A percentile compares a stretch with the other conserved stretches of the same genome.
Evolutionary conservation across 352 stramenopile species (phyloP).

Genomic region (Phytophthora crassamura): DNA sequence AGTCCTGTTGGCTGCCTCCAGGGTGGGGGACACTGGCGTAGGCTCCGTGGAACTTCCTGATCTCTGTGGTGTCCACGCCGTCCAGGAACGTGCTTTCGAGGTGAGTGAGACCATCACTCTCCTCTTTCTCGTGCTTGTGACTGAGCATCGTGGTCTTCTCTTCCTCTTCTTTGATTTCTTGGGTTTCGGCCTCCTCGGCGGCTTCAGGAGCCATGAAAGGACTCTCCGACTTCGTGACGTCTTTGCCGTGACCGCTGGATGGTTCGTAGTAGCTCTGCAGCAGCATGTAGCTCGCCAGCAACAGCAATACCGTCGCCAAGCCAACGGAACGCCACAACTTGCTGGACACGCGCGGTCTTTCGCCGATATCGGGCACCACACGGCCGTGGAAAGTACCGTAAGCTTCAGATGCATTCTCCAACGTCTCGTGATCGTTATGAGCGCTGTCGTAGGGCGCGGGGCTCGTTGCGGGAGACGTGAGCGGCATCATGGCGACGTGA

Average conservation of each 20-base stretch:
- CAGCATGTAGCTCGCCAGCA: constrained; percentile 31
- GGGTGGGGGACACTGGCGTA: constrained; percentile 53
- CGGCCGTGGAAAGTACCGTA: constrained; percentile 30
- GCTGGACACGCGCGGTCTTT: constrained; percentile 1
- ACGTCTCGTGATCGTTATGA: constrained; percentile 12
- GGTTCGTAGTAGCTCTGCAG: constrained; percentile 27
- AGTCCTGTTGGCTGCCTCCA: constrained; percentile 57
- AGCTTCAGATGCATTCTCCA: constrained; percentile 6
- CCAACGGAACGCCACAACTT: constrained; percentile 26
- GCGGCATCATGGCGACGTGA: constrained; percentile 23
- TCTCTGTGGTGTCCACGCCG: constrained; percentile 31
- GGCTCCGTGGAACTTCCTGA: constrained; percentile 33
- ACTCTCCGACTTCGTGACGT: background rate
- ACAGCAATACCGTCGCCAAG: constrained; percentile 22
- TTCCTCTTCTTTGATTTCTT: background rate
- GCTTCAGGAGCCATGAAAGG: background rate
- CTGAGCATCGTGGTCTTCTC: constrained; percentile 16
- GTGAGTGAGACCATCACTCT: constrained; percentile 34
- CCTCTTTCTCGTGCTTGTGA: constrained; percentile 20
- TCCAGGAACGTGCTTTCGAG: constrained; percentile 32
- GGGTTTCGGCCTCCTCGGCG: constrained; percentile 1
- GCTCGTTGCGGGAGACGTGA: constrained; percentile 17
- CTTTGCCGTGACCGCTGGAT: background rate
- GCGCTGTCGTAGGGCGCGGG: background rate
- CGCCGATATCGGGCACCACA: constrained; percentile 16